These are phyloP conservation scores for Ephemerocybe angulata DNA, from an alignment of 768 basidiomycete species.

Conservation along the genomic window DNA sequence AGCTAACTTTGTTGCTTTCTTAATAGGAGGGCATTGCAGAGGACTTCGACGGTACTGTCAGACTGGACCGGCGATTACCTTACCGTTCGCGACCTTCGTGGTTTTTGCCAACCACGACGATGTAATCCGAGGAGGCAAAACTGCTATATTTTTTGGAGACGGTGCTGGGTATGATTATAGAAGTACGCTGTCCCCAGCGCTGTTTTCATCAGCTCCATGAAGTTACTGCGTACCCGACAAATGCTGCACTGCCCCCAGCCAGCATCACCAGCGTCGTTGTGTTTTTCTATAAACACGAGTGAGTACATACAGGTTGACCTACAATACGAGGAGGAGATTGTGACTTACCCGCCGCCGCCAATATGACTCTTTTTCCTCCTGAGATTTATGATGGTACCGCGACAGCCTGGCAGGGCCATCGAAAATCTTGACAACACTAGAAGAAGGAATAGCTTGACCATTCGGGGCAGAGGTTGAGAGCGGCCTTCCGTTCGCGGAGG, in stretches of 20 bases:
- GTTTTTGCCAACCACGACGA: background rate
- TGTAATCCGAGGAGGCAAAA: background rate
- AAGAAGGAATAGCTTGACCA: background rate
- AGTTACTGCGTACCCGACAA: background rate
- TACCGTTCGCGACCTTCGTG: background rate
- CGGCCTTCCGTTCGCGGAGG: background rate
- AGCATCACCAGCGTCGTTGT: background rate
- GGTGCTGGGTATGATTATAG: no score
- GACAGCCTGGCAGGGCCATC: slow-evolving; percentile 44
- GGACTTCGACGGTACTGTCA: background rate
- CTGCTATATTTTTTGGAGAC: no score
- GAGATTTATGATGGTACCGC: slow-evolving; percentile 22
- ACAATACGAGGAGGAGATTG: background rate
- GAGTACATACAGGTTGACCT: no score
- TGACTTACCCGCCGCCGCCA: slow-evolving; percentile 16
- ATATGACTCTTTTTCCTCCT: slow-evolving; percentile 4
- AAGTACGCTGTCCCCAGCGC: background rate
- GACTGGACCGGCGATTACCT: background rate
- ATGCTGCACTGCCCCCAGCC: slow-evolving; percentile 1
- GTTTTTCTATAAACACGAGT: background rate
- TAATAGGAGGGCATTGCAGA: background rate
- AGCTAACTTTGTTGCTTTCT: background rate
- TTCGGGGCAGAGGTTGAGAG: background rate
- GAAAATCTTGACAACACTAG: slow-evolving; percentile 32
- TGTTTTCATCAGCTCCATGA: background rate